phyloP scores from a whole-genome alignment of 768 basidiomycete genomes.

The Tricholomella constricta region DNA sequence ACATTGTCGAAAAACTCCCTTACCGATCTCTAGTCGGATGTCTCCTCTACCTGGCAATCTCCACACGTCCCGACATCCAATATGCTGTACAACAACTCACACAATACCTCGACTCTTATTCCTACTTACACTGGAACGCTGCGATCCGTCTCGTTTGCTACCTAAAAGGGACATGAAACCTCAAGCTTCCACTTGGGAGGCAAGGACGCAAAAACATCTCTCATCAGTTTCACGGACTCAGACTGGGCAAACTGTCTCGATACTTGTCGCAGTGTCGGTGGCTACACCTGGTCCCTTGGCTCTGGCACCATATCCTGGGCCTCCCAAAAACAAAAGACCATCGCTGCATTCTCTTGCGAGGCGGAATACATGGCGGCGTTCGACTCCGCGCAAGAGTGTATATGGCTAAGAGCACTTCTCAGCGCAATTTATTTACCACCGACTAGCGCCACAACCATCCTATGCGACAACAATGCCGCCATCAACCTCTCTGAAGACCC shows the following conservation, averaged over 20 bases:
- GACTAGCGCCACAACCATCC: background rate
- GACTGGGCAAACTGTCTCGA: conserved; percentile 3
- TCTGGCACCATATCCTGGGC: conserved; percentile 3
- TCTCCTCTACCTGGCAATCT: too few species aligned
- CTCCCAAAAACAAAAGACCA: conserved; percentile 4
- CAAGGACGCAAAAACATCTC: background rate
- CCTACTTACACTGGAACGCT: conserved; percentile 2
- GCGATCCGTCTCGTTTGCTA: conserved; percentile 3
- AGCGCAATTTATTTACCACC: background rate
- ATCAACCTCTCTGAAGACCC: conserved; percentile 6
- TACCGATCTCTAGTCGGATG: too few species aligned
- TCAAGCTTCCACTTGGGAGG: background rate
- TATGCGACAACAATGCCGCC: background rate
- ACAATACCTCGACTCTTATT: background rate
- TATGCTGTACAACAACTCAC: conserved; percentile 1
- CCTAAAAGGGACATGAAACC: conserved; percentile 1
- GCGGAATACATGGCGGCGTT: conserved; percentile 11
- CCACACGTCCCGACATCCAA: background rate
- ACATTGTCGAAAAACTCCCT: too few species aligned
- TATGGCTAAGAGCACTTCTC: background rate
- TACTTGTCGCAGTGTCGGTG: background rate
- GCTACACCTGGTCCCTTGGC: background rate
- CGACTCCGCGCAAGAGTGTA: too few species aligned
- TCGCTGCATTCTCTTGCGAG: conserved; percentile 3
- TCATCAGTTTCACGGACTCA: conserved; percentile 3